Conservation (phyloP, 805 yeast species). For the Vanderwaltozyma yarrowii region DNA sequence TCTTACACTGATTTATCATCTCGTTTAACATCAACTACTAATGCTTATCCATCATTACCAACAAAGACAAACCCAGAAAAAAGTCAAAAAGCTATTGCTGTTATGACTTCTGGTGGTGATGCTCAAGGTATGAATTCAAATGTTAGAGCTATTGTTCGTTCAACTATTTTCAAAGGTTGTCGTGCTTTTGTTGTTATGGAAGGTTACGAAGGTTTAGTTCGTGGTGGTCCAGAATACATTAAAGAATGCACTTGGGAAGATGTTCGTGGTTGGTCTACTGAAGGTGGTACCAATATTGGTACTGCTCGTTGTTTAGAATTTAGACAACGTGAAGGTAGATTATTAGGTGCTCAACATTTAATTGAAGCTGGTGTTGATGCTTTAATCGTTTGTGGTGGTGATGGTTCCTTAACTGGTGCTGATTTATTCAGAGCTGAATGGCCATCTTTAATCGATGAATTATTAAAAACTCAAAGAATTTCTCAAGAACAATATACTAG, state of each 20-base stretch:
- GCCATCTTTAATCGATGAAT: constrained; percentile 59
- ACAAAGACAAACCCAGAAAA: constrained; percentile 8
- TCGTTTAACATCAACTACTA: constrained; percentile 10
- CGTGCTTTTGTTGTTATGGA: constrained; percentile 60
- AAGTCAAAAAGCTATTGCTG: constrained; percentile 45
- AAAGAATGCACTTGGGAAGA: constrained; percentile 62
- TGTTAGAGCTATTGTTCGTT: constrained; percentile 61
- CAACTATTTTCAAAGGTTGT: constrained; percentile 56
- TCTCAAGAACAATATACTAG: constrained; percentile 37
- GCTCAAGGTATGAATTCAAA: constrained; percentile 77
- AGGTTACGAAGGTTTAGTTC: constrained; percentile 65
- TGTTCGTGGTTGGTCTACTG: constrained; percentile 58
- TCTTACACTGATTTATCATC: constrained; percentile 18
- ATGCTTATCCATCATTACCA: constrained; percentile 18
- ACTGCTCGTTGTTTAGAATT: constrained; percentile 67
- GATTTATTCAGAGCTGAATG: constrained; percentile 68
- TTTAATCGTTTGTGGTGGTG: constrained; percentile 73
- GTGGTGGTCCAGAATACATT: constrained; percentile 46
- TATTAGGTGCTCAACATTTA: constrained; percentile 54
- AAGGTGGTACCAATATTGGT: constrained; percentile 72
- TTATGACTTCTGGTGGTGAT: constrained; percentile 77
- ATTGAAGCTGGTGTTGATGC: constrained; percentile 68
- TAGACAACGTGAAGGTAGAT: constrained; percentile 55
- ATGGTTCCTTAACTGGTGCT: constrained; percentile 76
- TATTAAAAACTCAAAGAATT: constrained; percentile 38